Conservation (phyloP, 495 filamentous ascomycete genomes). For the Pseudevernia furfuracea region DNA sequence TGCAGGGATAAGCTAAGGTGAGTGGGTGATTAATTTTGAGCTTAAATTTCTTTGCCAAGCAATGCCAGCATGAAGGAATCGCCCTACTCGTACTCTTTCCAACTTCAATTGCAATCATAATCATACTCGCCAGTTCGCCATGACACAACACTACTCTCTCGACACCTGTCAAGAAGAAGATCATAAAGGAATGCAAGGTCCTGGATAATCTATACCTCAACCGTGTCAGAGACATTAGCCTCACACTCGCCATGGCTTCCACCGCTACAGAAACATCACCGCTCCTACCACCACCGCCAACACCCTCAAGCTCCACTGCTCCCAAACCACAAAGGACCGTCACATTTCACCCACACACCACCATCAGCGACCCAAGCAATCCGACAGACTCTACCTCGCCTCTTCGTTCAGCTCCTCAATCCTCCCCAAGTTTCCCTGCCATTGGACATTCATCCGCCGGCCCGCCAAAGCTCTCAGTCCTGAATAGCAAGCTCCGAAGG, state of each 20-base stretch:
- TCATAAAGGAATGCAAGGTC: not conserved
- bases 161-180: no score
- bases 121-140: no score
- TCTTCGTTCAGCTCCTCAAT: slow-evolving; percentile 37
- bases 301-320: slow-evolving; percentile 32
- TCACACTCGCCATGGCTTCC: slow-evolving; percentile 18
- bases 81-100: no score
- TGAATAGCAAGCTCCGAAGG: slow-evolving; percentile 81
- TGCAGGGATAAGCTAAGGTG: no score
- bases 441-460: slow-evolving; percentile 34
- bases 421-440: slow-evolving; percentile 35
- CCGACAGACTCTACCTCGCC: slow-evolving; percentile 39
- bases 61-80: no score
- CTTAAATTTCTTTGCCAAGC: no score
- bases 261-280: slow-evolving; percentile 41
- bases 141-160: no score
- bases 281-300: slow-evolving; percentile 37
- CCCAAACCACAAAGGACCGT: slow-evolving; percentile 49
- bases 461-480: slow-evolving; percentile 65
- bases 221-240: not conserved
- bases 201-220: not conserved
- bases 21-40: no score
- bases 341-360: slow-evolving; percentile 61
- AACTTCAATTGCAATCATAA: no score
- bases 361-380: slow-evolving; percentile 49